Evolutionary conservation across 2,329 filamentous ascomycete species (phyloP).

Genomic region (Dichotomopilus funicola): DNA sequence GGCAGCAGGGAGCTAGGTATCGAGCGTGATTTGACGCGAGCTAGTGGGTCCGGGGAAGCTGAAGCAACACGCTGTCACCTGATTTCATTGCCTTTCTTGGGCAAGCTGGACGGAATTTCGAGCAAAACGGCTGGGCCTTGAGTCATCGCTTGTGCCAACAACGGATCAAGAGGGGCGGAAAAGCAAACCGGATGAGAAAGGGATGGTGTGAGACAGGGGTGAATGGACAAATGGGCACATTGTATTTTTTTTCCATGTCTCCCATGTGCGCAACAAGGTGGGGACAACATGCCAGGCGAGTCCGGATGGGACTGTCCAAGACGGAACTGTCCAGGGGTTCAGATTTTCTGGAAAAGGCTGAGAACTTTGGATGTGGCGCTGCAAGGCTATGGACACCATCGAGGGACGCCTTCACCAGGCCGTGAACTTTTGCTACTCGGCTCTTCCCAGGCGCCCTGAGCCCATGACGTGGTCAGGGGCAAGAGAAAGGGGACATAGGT

Average conservation of each 20-base stretch:
- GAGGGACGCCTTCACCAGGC: conserved; percentile 10
- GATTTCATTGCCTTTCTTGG: conserved; percentile 18
- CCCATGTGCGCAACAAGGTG: conserved; percentile 12
- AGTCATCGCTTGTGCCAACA: not conserved
- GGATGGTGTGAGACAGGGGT: conserved; percentile 9
- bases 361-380: conserved; percentile 14
- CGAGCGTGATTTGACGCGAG: conserved; percentile 22
- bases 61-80: conserved; percentile 20
- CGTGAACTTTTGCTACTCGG: conserved; percentile 19
- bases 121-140: conserved; percentile 9
- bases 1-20: conserved; percentile 8
- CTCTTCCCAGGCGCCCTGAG: conserved; percentile 10
- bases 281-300: conserved; percentile 8
- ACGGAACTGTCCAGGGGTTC: not conserved
- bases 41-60: conserved; percentile 11
- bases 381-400: conserved; percentile 18
- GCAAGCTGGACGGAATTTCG: conserved; percentile 1
- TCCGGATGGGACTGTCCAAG: not conserved
- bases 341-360: conserved; percentile 11
- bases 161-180: conserved; percentile 11
- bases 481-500: not conserved
- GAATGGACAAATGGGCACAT: not conserved
- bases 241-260: conserved; percentile 5
- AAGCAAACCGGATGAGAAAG: conserved; percentile 15
- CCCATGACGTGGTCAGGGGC: not conserved